phyloP scores from a whole-genome alignment of 1,284 basidiomycete species.

The Boletellus deceptivus region DNA sequence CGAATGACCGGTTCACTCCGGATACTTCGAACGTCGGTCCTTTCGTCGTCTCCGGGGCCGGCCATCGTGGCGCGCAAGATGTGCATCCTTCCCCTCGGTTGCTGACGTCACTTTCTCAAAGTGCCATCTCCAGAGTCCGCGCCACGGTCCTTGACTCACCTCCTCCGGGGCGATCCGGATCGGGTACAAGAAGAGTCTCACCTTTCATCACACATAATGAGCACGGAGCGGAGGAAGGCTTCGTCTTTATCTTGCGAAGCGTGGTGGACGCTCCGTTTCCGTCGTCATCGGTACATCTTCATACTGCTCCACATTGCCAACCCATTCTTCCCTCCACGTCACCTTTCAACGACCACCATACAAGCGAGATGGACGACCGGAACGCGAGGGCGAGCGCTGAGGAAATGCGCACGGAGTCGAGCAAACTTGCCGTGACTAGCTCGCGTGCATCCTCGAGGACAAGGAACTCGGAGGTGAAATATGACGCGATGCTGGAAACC shows the following conservation, averaged over 20 bases:
- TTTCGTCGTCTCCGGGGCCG: neutral
- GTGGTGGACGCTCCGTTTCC: neutral
- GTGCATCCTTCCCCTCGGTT: neutral
- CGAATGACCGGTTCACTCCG: neutral
- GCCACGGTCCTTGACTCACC: neutral
- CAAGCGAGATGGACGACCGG: slow-evolving; percentile 5
- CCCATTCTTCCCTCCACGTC: neutral
- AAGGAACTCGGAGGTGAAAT: slow-evolving; percentile 8
- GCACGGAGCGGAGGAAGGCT: neutral
- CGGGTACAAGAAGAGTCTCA: neutral
- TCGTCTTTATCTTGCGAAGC: neutral
- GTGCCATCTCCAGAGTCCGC: neutral
- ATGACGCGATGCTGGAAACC: slow-evolving; percentile 9
- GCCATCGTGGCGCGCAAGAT: neutral
- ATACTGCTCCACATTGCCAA: neutral
- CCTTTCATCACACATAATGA: slow-evolving; percentile 1
- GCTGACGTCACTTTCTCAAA: neutral
- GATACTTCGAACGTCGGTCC: neutral
- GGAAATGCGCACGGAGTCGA: neutral
- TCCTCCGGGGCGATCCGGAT: neutral
- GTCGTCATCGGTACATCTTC: neutral
- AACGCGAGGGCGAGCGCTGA: neutral
- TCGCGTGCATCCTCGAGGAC: neutral
- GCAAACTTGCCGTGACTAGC: neutral
- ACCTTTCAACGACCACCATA: neutral